Percentiles rank a stretch among this genome's conserved stretches.
phyloP scores from a whole-genome alignment of 2,329 filamentous ascomycete genomes.

The Lachnellula cervina region DNA sequence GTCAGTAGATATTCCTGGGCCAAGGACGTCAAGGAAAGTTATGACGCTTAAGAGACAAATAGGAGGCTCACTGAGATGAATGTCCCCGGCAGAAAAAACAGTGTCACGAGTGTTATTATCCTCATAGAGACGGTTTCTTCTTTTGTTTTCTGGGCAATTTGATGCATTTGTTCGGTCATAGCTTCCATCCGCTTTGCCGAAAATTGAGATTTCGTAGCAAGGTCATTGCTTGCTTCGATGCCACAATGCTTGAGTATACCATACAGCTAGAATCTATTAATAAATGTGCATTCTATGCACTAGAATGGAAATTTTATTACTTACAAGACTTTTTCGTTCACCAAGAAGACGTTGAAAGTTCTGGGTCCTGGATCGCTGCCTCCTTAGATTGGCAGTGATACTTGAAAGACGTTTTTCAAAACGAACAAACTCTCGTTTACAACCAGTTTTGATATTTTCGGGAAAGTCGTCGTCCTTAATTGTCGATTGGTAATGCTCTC shows the following conservation, averaged over 20 bases:
- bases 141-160: constrained; percentile 34
- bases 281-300: neutral
- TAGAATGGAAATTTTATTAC: neutral
- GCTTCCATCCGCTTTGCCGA: constrained; percentile 20
- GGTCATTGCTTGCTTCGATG: constrained; percentile 29
- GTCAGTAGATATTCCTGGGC: neutral
- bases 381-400: constrained; percentile 22
- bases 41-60: neutral
- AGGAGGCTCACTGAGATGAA: constrained; percentile 36
- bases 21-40: neutral
- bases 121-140: constrained; percentile 39
- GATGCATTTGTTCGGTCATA: constrained; percentile 30
- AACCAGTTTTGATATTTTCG: constrained; percentile 3
- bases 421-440: constrained; percentile 1
- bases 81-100: constrained; percentile 40
- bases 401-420: constrained; percentile 21
- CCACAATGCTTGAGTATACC: constrained; percentile 33
- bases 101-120: constrained; percentile 38
- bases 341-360: constrained; percentile 21
- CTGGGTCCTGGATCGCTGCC: constrained; percentile 23
- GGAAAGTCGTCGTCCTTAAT: constrained; percentile 6
- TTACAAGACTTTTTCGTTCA: constrained; percentile 19
- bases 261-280: constrained; percentile 25
- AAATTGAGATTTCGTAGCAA: constrained; percentile 24
- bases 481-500: constrained; percentile 17